phyloP scores from a whole-genome alignment of 768 basidiomycete genomes.

The Kwoniella sp. region DNA sequence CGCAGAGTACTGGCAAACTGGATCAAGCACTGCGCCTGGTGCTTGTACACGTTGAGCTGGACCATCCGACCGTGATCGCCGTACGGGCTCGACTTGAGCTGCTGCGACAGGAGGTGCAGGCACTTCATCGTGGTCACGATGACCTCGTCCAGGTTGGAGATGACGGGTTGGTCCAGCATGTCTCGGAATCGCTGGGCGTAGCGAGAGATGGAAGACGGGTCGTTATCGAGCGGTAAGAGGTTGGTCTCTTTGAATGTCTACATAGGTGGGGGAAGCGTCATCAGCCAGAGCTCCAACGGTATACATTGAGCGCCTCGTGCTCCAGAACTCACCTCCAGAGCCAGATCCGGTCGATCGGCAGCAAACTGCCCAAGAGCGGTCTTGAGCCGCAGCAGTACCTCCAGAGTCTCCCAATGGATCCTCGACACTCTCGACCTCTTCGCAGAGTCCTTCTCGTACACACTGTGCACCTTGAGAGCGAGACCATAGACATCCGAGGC shows the following conservation, averaged over 20 bases:
- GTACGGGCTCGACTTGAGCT: slow-evolving; percentile 64
- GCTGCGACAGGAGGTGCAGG: slow-evolving; percentile 74
- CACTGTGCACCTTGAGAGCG: slow-evolving; percentile 71
- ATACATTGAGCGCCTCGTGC: no score
- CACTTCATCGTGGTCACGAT: slow-evolving; percentile 89
- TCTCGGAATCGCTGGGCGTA: slow-evolving; percentile 86
- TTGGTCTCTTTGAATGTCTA: slow-evolving; percentile 83
- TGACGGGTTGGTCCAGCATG: slow-evolving; percentile 68
- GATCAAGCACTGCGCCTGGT: slow-evolving; percentile 17
- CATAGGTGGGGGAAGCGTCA: not conserved
- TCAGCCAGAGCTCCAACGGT: not conserved
- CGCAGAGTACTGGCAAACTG: slow-evolving; percentile 38
- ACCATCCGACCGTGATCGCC: slow-evolving; percentile 60
- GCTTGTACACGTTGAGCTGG: slow-evolving; percentile 61
- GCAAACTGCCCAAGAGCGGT: slow-evolving; percentile 75
- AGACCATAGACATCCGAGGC: slow-evolving; percentile 62
- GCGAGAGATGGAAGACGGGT: slow-evolving; percentile 76
- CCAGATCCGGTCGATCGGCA: slow-evolving; percentile 65
- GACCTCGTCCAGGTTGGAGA: slow-evolving; percentile 82
- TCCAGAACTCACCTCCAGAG: slow-evolving; percentile 76
- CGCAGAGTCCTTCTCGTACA: slow-evolving; percentile 61
- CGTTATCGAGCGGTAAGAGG: slow-evolving; percentile 79
- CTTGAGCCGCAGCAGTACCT: slow-evolving; percentile 68
- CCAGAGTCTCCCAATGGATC: slow-evolving; percentile 60
- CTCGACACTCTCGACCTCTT: slow-evolving; percentile 64